Evolutionary conservation across 805 yeast genomes (phyloP), one percentile per base, ranked within the genome.

Genomic region (Zygoascus flipseniorum): DNA sequence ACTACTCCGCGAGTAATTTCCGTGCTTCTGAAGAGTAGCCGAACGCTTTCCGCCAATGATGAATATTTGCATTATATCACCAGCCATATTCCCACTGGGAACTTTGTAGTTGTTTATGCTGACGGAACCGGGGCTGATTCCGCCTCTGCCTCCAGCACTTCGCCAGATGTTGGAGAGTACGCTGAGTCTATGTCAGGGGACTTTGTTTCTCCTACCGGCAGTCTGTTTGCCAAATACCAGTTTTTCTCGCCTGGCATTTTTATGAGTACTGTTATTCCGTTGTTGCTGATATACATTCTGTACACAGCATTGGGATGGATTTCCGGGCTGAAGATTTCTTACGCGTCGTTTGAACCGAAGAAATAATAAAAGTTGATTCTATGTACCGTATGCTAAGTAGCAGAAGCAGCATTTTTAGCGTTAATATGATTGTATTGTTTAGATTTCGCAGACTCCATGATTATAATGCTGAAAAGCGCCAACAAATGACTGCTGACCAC

Each of bases 221-320:
- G 72, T 13, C 69, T 86, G 53, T 85, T 86, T 67, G 77, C 80
- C 54, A 73, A 76, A 56, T 86, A 86, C 68, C 78, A 78, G 62
- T 84, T 81, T 66, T 86, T 88, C 73, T 77, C 89, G 11, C 83
- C 90, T 14, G 97, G 96, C 19, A 73, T 92, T 55, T 81, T 87
- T 71, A 85, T 86, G 82, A 77, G 85, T 52, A 69, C 85, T 55
- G 68, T 90, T 44, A 89, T 88, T 16, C 74, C 88, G 2, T 66
- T 77, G 11, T 67, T 87, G 56, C 72, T 89, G 58, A 54, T 87
- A 19, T 69, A 69, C 37, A 74, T 88, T 43, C 71, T 88, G 52
- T 64, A 74, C 49, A 71, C 76, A 50, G 92, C 95, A 14, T 74
- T 89, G 56, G 64, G 78, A 50, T 88, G 96, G 93, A 71, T 88